Evolutionary conservation across 1,284 basidiomycete species (phyloP), one percentile per base, ranked within the genome.

Genomic region (Pseudozyma tsukubaensis): DNA sequence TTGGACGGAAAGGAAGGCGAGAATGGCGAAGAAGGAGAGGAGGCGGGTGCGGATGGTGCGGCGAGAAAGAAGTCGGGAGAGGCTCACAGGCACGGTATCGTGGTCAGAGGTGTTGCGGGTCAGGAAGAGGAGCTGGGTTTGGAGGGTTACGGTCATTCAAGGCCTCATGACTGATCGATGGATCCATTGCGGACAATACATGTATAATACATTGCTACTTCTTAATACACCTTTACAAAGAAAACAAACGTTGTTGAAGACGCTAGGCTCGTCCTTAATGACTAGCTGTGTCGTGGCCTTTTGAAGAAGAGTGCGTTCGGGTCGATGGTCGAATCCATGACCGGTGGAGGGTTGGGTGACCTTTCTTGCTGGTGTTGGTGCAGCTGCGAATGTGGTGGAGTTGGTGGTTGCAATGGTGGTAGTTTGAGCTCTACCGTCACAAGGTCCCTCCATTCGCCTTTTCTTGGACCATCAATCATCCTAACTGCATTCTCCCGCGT

Each of bases 101-200:
- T 65, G 10, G 71, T 73, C 1, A 42, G 71, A 9, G 62, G 57
- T 1, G 65, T 65, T 1, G 62, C 71, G 0, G 71, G 71, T 4
- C 59, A 51, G 32, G 71, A 73, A 18, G 71, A 73, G 21, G 71
- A 73, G 47, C 61, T 73, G 2, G 61, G 71, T 1, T 53, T 73
- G 42, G 71, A 73, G 32, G 71, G 71, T 0, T 73, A 68, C 35
- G 71, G 71, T 14, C 71, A 73, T 53, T 58, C 61, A 11, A 59
- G 70, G 29, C 65, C 54, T 4, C 29, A 45, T 12, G 13, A 55
- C 7, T 60, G 57, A 29, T 65, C 12, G 40, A 16, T 34, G 36
- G 7, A 29, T 13, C 19, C 12, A 37, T 47, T 47, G 34, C 32
- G 52, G 18, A 54, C 40, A 21, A 45, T 54, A 19, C n/a, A 39